Percentiles rank a stretch among this genome's conserved stretches.
phyloP scores from a whole-genome alignment of 805 yeast species.

The Zygosaccharomyces bisporus region DNA sequence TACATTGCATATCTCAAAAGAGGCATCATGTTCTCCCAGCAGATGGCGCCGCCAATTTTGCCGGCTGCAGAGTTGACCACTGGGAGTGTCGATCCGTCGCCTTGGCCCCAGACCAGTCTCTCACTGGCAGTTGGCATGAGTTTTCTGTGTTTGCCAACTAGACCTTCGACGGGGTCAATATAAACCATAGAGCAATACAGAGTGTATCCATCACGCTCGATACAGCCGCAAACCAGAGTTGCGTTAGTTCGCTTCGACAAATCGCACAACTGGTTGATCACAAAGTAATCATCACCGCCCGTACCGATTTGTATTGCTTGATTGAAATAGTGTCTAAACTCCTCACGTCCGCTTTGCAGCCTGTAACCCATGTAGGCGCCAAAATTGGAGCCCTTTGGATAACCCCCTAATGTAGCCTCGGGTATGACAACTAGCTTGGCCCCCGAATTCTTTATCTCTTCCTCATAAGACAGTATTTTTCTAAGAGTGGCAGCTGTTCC shows the following conservation, averaged over 20 bases:
- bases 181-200: constrained; percentile 42
- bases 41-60: constrained; percentile 44
- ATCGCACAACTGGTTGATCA: constrained; percentile 34
- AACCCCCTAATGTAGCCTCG: constrained; percentile 46
- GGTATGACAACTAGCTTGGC: constrained; percentile 43
- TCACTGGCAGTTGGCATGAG: constrained; percentile 45
- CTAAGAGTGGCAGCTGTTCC: constrained; percentile 39
- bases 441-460: constrained; percentile 33
- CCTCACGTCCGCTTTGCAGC: constrained; percentile 41
- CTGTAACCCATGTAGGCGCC: constrained; percentile 44
- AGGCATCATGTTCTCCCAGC: constrained; percentile 48
- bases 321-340: constrained; percentile 37
- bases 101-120: constrained; percentile 45
- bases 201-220: constrained; percentile 40
- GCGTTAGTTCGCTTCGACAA: constrained; percentile 37
- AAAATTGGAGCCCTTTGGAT: constrained; percentile 44
- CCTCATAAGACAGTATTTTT: constrained; percentile 40
- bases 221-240: constrained; percentile 40
- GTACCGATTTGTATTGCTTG: constrained; percentile 39
- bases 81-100: constrained; percentile 45
- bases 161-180: constrained; percentile 39
- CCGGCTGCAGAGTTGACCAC: constrained; percentile 38
- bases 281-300: constrained; percentile 28
- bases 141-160: constrained; percentile 43
- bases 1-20: constrained; percentile 41